These are phyloP conservation scores for Protea cynaroides DNA, from an alignment of 164 flowering plant species.

Conservation along the genomic window DNA sequence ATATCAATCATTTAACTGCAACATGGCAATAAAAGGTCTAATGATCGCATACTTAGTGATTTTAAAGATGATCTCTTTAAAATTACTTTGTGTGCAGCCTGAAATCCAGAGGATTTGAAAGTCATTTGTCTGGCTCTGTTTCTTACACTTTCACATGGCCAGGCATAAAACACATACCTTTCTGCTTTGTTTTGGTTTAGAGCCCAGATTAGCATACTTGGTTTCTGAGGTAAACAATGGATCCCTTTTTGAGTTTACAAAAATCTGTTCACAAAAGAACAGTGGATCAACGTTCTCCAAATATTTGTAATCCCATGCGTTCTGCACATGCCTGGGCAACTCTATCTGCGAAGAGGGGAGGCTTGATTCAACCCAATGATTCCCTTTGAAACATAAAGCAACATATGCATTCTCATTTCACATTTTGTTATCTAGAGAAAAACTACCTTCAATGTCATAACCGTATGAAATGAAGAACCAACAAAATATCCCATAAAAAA, in stretches of 20 bases:
- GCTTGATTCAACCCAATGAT: not conserved
- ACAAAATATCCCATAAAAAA: slow-evolving; percentile 8
- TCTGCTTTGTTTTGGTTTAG: no score
- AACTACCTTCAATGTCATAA: slow-evolving; percentile 5
- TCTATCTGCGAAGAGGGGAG: not conserved
- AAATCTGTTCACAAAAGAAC: not conserved
- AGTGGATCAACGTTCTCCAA: not conserved
- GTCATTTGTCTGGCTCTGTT: no score
- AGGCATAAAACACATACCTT: no score
- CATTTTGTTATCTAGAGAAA: not conserved
- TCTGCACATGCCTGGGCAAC: not conserved
- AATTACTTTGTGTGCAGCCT: not conserved
- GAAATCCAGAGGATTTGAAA: no score
- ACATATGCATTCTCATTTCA: not conserved
- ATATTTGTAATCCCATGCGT: not conserved
- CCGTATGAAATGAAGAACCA: slow-evolving; percentile 6
- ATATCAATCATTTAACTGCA: no score
- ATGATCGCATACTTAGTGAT: not conserved
- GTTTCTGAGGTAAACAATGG: no score
- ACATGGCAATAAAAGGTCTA: no score
- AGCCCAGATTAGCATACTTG: no score
- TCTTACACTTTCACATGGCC: no score
- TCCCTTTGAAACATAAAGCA: no score
- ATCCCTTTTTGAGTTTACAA: not conserved
- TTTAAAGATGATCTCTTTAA: not conserved